A percentile compares a stretch with the other conserved stretches of the same genome.
phyloP scores from a whole-genome alignment of 2,329 filamentous ascomycete genomes.

The Trichoderma harzianum region DNA sequence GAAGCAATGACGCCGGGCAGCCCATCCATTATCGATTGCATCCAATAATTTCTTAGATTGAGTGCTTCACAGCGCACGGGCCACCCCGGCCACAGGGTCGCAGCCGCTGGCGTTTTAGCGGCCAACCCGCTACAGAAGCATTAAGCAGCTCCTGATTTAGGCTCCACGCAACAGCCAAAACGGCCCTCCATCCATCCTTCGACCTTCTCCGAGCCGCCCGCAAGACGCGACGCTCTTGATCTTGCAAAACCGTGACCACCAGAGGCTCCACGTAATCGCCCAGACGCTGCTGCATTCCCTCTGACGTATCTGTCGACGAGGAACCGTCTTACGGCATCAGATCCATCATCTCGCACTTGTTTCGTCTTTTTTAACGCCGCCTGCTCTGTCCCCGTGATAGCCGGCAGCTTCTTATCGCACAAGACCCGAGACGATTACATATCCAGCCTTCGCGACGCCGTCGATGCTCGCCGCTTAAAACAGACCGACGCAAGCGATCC shows the following conservation, averaged over 20 bases:
- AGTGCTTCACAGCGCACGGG: conserved; percentile 16
- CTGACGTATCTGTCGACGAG: not conserved
- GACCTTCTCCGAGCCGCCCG: conserved; percentile 13
- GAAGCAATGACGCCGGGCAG: not conserved
- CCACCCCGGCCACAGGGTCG: conserved; percentile 14
- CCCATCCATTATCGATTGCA: not conserved
- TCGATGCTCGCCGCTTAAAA: conserved; percentile 29
- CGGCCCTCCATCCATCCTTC: not conserved
- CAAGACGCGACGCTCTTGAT: conserved; percentile 12
- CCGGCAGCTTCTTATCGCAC: not conserved
- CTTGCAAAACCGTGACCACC: conserved; percentile 2
- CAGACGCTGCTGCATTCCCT: not conserved
- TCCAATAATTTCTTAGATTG: not conserved
- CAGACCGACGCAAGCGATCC: conserved; percentile 22
- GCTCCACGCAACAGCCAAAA: not conserved
- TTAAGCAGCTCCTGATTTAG: conserved; percentile 2
- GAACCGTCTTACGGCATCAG: not conserved
- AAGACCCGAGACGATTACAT: conserved; percentile 10
- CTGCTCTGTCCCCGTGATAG: not conserved
- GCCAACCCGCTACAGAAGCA: not conserved
- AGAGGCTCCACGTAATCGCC: not conserved
- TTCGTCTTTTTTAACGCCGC: not conserved
- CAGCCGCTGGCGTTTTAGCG: not conserved
- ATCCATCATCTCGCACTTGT: not conserved
- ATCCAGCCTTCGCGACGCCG: conserved; percentile 20